Evolutionary conservation across 352 stramenopile genomes (phyloP), one percentile per base, ranked within the genome.

Genomic region (Phytophthora chlamydospora): DNA sequence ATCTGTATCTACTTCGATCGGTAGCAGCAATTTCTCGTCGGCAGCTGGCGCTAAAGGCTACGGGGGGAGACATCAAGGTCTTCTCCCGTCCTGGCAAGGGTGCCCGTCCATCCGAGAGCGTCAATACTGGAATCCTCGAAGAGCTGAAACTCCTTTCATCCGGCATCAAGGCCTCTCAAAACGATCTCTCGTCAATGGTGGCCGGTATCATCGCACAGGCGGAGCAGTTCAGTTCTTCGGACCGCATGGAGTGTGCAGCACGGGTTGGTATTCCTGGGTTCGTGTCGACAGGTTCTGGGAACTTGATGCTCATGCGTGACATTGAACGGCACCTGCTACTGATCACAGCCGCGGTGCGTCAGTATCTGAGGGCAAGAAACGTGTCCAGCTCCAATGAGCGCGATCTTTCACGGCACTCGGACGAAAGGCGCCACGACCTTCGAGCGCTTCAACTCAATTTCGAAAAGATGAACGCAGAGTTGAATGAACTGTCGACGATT

Each of bases 151-250:
- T 36, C 9, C 13, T 64, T 17, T 50, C 38, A 2, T 55, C 42
- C 14, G 43, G 53, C 13, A 64, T 69, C 10, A 58, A 50, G 27
- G 61, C 54, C 11, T 69, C 61, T 13, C 60, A 68, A 42, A 54
- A 53, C 11, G 60, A 68, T 51, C 40, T 69, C 34, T 65, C 54
- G n/a, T 59, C 61, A 8, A 65, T 69, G 61, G 43, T 65, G 32
- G 48, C 40, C 19, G 46, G 21, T 31, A 50, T 69, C n/a, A 69
- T 69, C 34, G 33, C 31, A n/a, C 61, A 69, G 24, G 40, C 61
- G 3, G 61, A 68, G 34, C 35, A 19, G 13, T 24, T 33, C 10
- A 38, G 54, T 9, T 33, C 14, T 29, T 29, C 41, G 2, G 53
- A 59, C 11, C 34, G 54, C 12, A 43, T 46, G 2, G 54, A 60